A percentile compares a stretch with the other conserved stretches of the same genome.
These are phyloP conservation scores for Neurospora tetrasperma DNA, from an alignment of 495 filamentous ascomycete genomes.

Conservation along the genomic window DNA sequence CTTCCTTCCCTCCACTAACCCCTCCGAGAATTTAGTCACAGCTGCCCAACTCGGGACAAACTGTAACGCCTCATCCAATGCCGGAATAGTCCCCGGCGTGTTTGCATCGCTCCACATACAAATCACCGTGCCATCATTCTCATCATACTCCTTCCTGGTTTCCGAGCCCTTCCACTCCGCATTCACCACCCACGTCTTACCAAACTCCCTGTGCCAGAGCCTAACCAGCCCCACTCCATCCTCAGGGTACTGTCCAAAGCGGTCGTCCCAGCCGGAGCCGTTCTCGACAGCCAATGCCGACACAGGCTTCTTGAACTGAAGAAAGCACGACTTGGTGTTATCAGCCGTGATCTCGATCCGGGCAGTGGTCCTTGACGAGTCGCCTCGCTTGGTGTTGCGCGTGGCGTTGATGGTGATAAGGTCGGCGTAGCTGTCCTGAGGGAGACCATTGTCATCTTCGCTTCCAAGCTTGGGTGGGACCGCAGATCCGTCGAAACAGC, in stretches of 20 bases:
- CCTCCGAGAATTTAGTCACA: constrained; percentile 62
- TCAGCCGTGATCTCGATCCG: constrained; percentile 17
- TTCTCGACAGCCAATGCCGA: constrained; percentile 18
- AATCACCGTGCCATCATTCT: constrained; percentile 56
- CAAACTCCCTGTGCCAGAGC: constrained; percentile 58
- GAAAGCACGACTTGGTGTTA: constrained; percentile 26
- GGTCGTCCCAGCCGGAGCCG: constrained; percentile 47
- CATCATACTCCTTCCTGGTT: constrained; percentile 15
- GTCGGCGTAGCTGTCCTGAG: constrained; percentile 7
- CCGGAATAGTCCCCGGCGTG: constrained; percentile 59
- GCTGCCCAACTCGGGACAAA: constrained; percentile 74
- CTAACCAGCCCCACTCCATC: constrained; percentile 27
- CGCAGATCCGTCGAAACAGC: constrained; percentile 54
- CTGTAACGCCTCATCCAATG: constrained; percentile 68
- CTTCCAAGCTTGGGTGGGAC: constrained; percentile 46
- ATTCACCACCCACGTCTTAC: constrained; percentile 62
- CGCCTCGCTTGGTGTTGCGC: background rate
- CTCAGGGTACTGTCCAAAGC: constrained; percentile 58
- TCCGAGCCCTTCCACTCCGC: constrained; percentile 49
- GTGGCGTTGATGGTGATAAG: constrained; percentile 20
- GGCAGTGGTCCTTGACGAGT: constrained; percentile 2
- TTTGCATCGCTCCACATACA: constrained; percentile 91
- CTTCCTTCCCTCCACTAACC: constrained; percentile 64
- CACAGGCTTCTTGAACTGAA: constrained; percentile 21
- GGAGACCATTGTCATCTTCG: constrained; percentile 23